Evolutionary conservation across 2,329 filamentous ascomycete genomes (phyloP).

Genomic region (Rugonectria rugulosa): DNA sequence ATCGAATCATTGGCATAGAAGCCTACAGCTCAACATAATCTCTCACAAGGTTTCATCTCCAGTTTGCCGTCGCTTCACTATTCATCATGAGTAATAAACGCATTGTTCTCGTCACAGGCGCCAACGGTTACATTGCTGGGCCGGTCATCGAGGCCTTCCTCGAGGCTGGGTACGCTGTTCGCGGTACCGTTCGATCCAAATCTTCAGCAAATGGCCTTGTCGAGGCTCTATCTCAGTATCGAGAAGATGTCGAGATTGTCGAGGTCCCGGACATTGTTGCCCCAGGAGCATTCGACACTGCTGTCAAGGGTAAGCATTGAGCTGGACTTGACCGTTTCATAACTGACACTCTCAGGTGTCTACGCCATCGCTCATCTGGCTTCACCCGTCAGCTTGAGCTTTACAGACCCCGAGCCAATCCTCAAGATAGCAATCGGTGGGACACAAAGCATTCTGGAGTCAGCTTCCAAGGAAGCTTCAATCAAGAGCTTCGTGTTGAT

Average conservation of each 20-base stretch:
- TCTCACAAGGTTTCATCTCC: too few relatives aligned
- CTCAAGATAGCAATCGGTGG: slow-evolving; percentile 30
- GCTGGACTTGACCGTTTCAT: background rate
- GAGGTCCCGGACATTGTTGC: slow-evolving; percentile 46
- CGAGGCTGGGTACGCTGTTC: slow-evolving; percentile 47
- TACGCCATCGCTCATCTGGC: slow-evolving; percentile 35
- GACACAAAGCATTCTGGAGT: slow-evolving; percentile 29
- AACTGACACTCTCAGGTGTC: slow-evolving; percentile 25
- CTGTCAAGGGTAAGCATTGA: slow-evolving; percentile 38
- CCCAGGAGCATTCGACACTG: slow-evolving; percentile 45
- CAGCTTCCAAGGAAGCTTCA: slow-evolving; percentile 30
- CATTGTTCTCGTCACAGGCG: slow-evolving; percentile 47
- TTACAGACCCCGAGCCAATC: slow-evolving; percentile 32
- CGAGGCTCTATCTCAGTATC: slow-evolving; percentile 29
- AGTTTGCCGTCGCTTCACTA: too few relatives aligned
- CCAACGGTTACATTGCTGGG: slow-evolving; percentile 50
- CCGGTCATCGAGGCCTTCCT: slow-evolving; percentile 47
- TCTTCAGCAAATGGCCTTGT: slow-evolving; percentile 29
- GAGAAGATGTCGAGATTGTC: slow-evolving; percentile 32
- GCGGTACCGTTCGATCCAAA: slow-evolving; percentile 46
- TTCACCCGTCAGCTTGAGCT: slow-evolving; percentile 27
- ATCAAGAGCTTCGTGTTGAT: slow-evolving; percentile 36
- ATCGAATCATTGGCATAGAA: background rate
- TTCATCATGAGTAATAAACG: slow-evolving; percentile 31
- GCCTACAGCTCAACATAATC: background rate